phyloP scores from a whole-genome alignment of 345 rosid genomes.

The Viola odorata region DNA sequence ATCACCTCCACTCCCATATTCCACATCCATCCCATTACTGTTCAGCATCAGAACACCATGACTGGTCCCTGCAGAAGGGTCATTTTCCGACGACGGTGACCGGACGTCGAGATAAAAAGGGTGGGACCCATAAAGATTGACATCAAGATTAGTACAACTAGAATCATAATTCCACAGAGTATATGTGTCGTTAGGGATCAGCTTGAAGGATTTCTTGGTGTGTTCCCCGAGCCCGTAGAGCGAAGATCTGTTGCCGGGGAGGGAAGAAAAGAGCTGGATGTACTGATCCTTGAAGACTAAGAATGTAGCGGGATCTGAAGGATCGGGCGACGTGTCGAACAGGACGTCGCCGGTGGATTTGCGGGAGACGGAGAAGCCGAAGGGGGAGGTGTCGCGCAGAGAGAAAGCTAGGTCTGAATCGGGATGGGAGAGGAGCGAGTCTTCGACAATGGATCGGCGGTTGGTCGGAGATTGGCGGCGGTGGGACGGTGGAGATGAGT shows the following conservation, averaged over 20 bases:
- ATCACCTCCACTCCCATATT: neutral
- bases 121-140: slow-evolving; percentile 72
- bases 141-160: slow-evolving; percentile 28
- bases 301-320: slow-evolving; percentile 25
- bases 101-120: slow-evolving; percentile 70
- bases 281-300: slow-evolving; percentile 71
- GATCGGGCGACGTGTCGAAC: slow-evolving; percentile 41
- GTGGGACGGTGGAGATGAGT: too few relatives aligned
- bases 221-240: slow-evolving; percentile 79
- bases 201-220: slow-evolving; percentile 48
- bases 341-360: slow-evolving; percentile 58
- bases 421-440: slow-evolving; percentile 12
- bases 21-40: slow-evolving; percentile 1
- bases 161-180: slow-evolving; percentile 63
- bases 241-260: slow-evolving; percentile 40
- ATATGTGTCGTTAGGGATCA: slow-evolving; percentile 26
- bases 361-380: slow-evolving; percentile 54
- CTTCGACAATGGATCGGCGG: neutral
- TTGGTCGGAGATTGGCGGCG: neutral
- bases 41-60: slow-evolving; percentile 2
- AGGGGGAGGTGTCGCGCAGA: slow-evolving; percentile 50
- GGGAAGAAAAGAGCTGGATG: slow-evolving; percentile 53
- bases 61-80: neutral
- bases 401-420: slow-evolving; percentile 51
- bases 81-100: too few relatives aligned